Conservation (phyloP, 2,329 filamentous ascomycete genomes). For the Alternaria sp. region DNA sequence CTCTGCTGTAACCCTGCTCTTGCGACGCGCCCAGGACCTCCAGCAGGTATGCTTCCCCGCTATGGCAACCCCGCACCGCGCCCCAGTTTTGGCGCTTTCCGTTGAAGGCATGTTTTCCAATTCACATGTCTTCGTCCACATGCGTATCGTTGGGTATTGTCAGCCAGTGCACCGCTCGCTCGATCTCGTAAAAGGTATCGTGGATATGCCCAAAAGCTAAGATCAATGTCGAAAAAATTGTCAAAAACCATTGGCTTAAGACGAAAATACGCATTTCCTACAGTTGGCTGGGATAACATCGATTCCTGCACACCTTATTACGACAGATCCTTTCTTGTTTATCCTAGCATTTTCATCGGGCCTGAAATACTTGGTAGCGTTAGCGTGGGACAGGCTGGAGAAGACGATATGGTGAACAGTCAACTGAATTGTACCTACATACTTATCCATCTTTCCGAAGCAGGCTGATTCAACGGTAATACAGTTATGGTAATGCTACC, state of each 20-base stretch:
- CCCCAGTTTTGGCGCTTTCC: constrained; percentile 42
- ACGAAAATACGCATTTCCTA: constrained; percentile 38
- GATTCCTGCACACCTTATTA: constrained; percentile 35
- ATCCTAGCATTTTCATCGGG: constrained; percentile 33
- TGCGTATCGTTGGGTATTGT: constrained; percentile 42
- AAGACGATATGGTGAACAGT: constrained; percentile 26
- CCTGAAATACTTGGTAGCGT: constrained; percentile 27
- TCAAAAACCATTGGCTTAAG: constrained; percentile 43
- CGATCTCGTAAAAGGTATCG: constrained; percentile 45
- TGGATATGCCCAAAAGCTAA: constrained; percentile 44
- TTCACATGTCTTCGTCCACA: constrained; percentile 29
- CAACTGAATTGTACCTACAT: constrained; percentile 34
- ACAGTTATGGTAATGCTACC: constrained; percentile 27
- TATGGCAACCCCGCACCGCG: constrained; percentile 42
- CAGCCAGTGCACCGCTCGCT: constrained; percentile 39
- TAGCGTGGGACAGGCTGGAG: constrained; percentile 19
- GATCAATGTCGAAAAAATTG: constrained; percentile 44
- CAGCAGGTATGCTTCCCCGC: constrained; percentile 65
- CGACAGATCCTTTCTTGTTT: constrained; percentile 46
- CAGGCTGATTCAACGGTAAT: constrained; percentile 23
- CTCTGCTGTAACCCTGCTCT: constrained; percentile 95
- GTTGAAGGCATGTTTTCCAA: constrained; percentile 26
- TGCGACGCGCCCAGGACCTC: constrained; percentile 87
- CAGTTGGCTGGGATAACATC: constrained; percentile 36
- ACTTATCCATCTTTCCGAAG: constrained; percentile 32